Percentiles rank a stretch among this genome's conserved stretches.
These are phyloP conservation scores for Taiwanofungus camphoratus DNA, from an alignment of 1,284 basidiomycete species.

Conservation along the genomic window DNA sequence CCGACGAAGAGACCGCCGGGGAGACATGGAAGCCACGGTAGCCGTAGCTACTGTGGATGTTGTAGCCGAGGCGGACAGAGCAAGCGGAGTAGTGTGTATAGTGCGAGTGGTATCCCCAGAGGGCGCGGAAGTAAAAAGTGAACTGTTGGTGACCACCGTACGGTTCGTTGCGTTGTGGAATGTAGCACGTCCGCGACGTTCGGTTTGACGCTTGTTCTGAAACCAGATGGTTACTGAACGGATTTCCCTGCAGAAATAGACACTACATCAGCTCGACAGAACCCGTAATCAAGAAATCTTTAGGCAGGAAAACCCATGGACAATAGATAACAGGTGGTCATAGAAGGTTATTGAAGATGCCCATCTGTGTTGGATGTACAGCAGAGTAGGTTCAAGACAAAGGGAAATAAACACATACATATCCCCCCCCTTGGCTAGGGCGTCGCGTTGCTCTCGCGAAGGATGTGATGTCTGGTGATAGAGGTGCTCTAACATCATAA, in stretches of 20 bases:
- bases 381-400: too few relatives aligned
- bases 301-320: neutral
- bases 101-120: constrained; percentile 23
- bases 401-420: too few relatives aligned
- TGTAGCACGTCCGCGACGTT: constrained; percentile 57
- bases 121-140: constrained; percentile 24
- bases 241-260: constrained; percentile 46
- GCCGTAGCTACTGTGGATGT: constrained; percentile 12
- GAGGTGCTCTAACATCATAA: constrained; percentile 66
- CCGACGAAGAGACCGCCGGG: constrained; percentile 13
- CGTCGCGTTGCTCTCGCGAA: constrained; percentile 63
- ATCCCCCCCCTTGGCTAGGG: constrained; percentile 48
- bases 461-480: constrained; percentile 68
- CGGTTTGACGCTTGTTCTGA: constrained; percentile 75
- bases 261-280: neutral
- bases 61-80: constrained; percentile 10
- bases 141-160: constrained; percentile 13
- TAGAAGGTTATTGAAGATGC: neutral
- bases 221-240: constrained; percentile 80
- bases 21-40: constrained; percentile 5
- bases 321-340: neutral
- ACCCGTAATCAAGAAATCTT: neutral
- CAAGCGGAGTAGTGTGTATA: constrained; percentile 6
- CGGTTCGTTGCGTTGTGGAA: constrained; percentile 33
- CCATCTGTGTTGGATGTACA: neutral